These are phyloP conservation scores for Vitellaria paradoxa DNA, from an alignment of 179 eudicot species.

Conservation along the genomic window DNA sequence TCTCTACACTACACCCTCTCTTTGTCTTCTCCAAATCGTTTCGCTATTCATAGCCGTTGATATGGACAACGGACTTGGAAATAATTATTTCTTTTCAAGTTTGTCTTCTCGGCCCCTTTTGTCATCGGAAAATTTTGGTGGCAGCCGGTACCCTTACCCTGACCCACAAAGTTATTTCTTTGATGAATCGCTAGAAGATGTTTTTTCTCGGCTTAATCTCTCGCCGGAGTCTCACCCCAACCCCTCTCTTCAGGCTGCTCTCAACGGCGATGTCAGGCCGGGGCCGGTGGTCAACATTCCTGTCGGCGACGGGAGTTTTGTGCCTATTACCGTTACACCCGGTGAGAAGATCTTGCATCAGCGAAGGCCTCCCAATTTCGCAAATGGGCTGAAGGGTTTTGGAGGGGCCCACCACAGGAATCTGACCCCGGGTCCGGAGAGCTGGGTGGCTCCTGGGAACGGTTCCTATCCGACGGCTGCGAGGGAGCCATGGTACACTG, in stretches of 20 bases:
- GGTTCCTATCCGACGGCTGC: neutral
- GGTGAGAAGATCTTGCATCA: neutral
- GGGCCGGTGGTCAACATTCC: neutral
- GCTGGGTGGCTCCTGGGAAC: neutral
- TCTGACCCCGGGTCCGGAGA: neutral
- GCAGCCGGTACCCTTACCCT: neutral
- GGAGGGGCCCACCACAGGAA: conserved; percentile 3
- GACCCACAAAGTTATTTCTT: neutral
- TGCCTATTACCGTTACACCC: neutral
- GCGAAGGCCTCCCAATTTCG: neutral
- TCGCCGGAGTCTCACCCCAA: neutral
- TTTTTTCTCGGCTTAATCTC: neutral
- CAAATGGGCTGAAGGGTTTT: conserved; percentile 6
- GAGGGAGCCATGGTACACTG: neutral
- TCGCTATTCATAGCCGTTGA: neutral
- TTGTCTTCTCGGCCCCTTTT: neutral
- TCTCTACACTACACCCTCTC: neutral
- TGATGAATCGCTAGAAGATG: neutral
- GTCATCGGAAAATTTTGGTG: neutral
- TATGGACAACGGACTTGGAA: neutral
- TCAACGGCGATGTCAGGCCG: neutral
- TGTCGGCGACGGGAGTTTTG: neutral
- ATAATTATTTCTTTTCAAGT: neutral
- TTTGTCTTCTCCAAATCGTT: neutral
- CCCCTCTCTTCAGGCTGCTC: neutral